Evolutionary conservation across 2,329 filamentous ascomycete genomes (phyloP).

Genomic region (Nothophoma quercina): DNA sequence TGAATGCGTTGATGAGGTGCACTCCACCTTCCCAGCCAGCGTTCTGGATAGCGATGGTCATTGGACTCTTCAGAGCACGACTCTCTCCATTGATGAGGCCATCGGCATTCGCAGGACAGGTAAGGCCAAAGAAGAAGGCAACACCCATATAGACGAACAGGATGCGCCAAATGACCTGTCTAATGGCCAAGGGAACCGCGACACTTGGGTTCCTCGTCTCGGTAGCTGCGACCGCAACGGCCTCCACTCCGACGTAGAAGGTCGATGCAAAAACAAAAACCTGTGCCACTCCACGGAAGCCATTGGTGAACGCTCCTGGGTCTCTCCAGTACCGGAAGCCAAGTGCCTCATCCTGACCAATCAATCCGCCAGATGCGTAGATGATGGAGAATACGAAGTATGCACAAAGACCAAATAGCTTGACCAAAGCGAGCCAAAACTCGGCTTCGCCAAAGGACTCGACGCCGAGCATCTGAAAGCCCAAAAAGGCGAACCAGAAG

Average conservation of each 20-base stretch:
- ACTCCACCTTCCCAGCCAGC: constrained; percentile 77
- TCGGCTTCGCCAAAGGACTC: constrained; percentile 54
- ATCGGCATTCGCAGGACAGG: constrained; percentile 71
- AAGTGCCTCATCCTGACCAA: constrained; percentile 41
- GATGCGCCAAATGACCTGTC: constrained; percentile 54
- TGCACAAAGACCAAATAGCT: constrained; percentile 48
- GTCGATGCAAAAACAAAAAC: constrained; percentile 55
- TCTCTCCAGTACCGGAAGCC: constrained; percentile 51
- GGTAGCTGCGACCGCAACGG: constrained; percentile 47
- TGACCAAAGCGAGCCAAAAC: constrained; percentile 53
- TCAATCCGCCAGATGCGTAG: constrained; percentile 44
- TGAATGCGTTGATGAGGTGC: constrained; percentile 74
- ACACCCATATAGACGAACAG: constrained; percentile 55
- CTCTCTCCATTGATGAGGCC: constrained; percentile 68
- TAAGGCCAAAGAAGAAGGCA: constrained; percentile 63
- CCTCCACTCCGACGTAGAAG: constrained; percentile 50
- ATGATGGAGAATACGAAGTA: constrained; percentile 54
- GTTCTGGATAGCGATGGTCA: constrained; percentile 64
- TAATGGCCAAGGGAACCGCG: constrained; percentile 58
- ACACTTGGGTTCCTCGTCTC: constrained; percentile 53
- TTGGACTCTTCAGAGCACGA: constrained; percentile 68
- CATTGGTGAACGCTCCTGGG: constrained; percentile 51
- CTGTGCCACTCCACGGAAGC: constrained; percentile 52
- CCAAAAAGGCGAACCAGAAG: constrained; percentile 50
- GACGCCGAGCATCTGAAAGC: constrained; percentile 52